These are phyloP conservation scores for Chlamydomonas urium DNA, from an alignment of 139 green algal species.

Conservation along the genomic window DNA sequence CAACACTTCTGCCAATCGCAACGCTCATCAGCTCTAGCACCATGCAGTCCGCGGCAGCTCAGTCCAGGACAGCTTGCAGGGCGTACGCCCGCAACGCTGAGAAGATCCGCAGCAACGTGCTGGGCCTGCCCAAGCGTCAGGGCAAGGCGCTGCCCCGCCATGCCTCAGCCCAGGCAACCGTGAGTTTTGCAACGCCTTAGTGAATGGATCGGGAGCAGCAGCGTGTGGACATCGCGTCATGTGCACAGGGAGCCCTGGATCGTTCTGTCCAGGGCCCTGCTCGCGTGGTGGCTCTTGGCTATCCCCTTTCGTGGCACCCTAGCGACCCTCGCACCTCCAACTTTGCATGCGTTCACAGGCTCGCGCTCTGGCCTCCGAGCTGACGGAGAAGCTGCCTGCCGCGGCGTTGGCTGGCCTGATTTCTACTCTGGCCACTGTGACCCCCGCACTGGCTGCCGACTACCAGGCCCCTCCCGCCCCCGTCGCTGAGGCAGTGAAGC, in stretches of 20 bases:
- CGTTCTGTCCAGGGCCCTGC: too few species aligned
- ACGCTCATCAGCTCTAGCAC: neutral
- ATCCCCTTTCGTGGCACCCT: neutral
- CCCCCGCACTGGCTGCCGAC: slow-evolving; percentile 43
- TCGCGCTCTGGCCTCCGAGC: slow-evolving; percentile 27
- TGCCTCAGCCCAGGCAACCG: slow-evolving; percentile 17
- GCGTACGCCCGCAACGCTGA: slow-evolving; percentile 17
- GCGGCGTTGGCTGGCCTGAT: slow-evolving; percentile 61
- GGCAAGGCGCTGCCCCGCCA: slow-evolving; percentile 14
- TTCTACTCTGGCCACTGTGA: slow-evolving; percentile 27
- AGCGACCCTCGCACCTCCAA: neutral
- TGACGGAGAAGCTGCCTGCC: slow-evolving; percentile 44
- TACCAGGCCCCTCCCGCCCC: slow-evolving; percentile 37
- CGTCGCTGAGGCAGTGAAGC: too few species aligned
- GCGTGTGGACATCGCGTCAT: neutral
- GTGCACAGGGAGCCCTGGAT: neutral
- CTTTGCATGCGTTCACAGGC: slow-evolving; percentile 7
- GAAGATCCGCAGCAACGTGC: slow-evolving; percentile 16
- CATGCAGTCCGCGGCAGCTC: too few species aligned
- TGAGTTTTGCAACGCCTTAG: slow-evolving; percentile 4
- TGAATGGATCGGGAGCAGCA: neutral
- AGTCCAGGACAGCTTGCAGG: slow-evolving; percentile 1
- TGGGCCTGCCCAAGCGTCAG: slow-evolving; percentile 17
- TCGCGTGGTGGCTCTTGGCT: neutral
- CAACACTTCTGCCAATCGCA: neutral